Conservation (phyloP, 805 yeast genomes). For the Candida stauntonica region DNA sequence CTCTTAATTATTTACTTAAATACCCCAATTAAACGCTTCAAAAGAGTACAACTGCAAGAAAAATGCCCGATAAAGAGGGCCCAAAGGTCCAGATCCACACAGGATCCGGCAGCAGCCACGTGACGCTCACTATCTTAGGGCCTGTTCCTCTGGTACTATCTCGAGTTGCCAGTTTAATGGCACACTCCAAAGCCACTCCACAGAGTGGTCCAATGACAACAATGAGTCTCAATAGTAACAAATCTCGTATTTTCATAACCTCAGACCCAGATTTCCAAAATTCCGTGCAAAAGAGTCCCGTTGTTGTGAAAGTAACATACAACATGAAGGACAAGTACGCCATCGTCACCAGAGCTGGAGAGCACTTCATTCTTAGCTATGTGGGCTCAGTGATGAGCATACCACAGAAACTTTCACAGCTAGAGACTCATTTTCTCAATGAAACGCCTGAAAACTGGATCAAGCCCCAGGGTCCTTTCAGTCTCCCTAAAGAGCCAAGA, state of each 20-base stretch:
- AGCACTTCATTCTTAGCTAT: conserved; percentile 8
- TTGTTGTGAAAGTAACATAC: conserved; percentile 15
- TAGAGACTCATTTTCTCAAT: background rate
- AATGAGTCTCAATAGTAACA: conserved; percentile 17
- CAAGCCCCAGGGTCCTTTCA: background rate
- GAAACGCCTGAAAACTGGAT: background rate
- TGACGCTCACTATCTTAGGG: conserved; percentile 9
- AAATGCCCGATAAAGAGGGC: background rate
- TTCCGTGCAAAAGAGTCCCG: conserved; percentile 6
- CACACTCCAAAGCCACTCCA: conserved; percentile 12
- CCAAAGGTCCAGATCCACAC: conserved; percentile 1
- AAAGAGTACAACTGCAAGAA: background rate
- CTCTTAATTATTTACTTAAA: background rate
- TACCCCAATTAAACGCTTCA: background rate
- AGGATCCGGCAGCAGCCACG: conserved; percentile 1
- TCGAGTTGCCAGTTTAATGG: conserved; percentile 11
- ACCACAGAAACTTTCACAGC: background rate
- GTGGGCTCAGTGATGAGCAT: background rate
- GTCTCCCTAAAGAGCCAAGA: background rate
- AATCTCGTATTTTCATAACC: conserved; percentile 18
- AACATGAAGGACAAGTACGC: conserved; percentile 22
- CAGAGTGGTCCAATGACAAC: conserved; percentile 6
- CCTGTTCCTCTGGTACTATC: conserved; percentile 15
- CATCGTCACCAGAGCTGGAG: conserved; percentile 7
- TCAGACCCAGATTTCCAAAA: conserved; percentile 1